These are phyloP conservation scores for Claviceps spartinae DNA, from an alignment of 2,329 filamentous ascomycete species.

Conservation along the genomic window DNA sequence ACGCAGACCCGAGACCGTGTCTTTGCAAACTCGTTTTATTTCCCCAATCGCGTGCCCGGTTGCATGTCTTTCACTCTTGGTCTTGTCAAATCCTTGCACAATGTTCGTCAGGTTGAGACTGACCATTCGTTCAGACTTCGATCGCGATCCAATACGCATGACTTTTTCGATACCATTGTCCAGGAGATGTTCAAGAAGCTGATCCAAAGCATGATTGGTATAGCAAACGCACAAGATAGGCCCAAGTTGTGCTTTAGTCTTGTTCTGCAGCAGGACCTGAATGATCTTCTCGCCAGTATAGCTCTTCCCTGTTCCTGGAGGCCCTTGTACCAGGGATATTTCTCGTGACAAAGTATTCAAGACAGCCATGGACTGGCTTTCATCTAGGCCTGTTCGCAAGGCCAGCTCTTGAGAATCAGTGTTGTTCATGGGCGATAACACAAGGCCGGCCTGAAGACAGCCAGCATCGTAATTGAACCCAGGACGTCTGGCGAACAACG, in stretches of 20 bases:
- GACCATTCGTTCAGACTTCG: slow-evolving; percentile 38
- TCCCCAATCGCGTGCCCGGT: slow-evolving; percentile 10
- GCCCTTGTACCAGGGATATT: slow-evolving; percentile 53
- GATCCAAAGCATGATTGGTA: slow-evolving; percentile 37
- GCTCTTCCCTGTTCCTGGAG: slow-evolving; percentile 57
- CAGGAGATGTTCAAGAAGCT: slow-evolving; percentile 46
- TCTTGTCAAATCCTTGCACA: slow-evolving; percentile 17
- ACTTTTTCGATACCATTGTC: slow-evolving; percentile 33
- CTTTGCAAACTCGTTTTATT: neutral
- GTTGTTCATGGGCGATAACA: slow-evolving; percentile 9
- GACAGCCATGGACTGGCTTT: slow-evolving; percentile 36
- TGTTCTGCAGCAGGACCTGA: slow-evolving; percentile 35
- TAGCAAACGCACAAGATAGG: slow-evolving; percentile 40
- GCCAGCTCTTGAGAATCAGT: slow-evolving; percentile 13
- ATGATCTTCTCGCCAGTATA: slow-evolving; percentile 48
- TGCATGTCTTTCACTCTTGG: slow-evolving; percentile 23
- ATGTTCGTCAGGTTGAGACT: slow-evolving; percentile 34
- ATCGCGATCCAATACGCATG: slow-evolving; percentile 47
- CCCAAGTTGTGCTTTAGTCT: slow-evolving; percentile 24
- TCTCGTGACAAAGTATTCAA: slow-evolving; percentile 35
- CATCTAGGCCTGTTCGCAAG: slow-evolving; percentile 34
- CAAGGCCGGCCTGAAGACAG: slow-evolving; percentile 17
- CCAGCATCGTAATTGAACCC: slow-evolving; percentile 36
- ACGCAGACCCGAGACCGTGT: neutral
- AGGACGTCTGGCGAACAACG: slow-evolving; percentile 33